Base-by-base conservation (phyloP, 129 eudicot species). In the Flaveria sonorensis region DNA sequence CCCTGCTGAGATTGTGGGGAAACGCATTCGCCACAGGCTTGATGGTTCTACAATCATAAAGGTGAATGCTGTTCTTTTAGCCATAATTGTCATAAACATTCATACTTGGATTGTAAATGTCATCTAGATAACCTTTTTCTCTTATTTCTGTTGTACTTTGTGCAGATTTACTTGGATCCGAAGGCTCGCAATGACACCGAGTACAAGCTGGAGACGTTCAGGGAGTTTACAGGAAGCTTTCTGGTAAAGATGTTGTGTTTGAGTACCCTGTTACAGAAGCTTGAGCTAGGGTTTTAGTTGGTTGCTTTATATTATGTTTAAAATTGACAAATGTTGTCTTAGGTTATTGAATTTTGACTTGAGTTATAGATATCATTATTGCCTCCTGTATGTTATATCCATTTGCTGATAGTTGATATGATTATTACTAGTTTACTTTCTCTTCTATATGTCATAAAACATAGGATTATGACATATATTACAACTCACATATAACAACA, bases 161-260 rank as follows among this genome's bases (percentile, higher is more conserved):
- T 60, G 39, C 15, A 89, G 96, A 79, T 89, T 13, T 89, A 62
- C 79, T 81, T 89, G 88, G 96, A 89, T 74, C 96, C 96, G 36
- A 89, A 89, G 81, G 90, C 86, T 15, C 83, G 89, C 0, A 89
- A 89, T 24, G 88, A 89, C 67, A 89, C 96, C 2, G 96, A 89
- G 84, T 89, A 89, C 96, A 87, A 89, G 83, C 79, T 87, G 76
- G 92, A 87, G 81, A 89, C 92, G 4, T 89, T 85, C 73, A 68
- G 92, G 92, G 86, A 63, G 96, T 89, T 12, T 89, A 89, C 90
- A 85, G 89, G 84, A 89, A 87, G 87, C 96, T 89, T 60, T 89
- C 92, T 0, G 96, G 96, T 23, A 89, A 89, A 81, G 96, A 89
- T 64, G 92, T 87, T 23, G 88, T 89, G 24, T 89, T 89, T 45